phyloP scores from a whole-genome alignment of 805 yeast genomes.

The Yarrowia porcina region DNA sequence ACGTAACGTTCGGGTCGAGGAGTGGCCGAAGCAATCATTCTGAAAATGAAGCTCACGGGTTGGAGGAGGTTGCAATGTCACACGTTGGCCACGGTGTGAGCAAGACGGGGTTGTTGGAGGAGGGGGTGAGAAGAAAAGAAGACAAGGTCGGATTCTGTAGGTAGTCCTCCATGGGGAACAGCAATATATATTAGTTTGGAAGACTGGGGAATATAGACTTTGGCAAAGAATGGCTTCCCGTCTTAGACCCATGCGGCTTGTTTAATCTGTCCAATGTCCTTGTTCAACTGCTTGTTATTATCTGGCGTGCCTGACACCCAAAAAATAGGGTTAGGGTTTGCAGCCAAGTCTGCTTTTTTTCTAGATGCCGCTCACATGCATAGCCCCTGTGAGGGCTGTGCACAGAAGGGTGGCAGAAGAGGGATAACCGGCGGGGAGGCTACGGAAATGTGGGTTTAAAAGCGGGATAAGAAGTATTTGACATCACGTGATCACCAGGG shows the following conservation, averaged over 20 bases:
- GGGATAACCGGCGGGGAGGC: no score
- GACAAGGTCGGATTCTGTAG: neutral
- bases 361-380: slow-evolving; percentile 22
- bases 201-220: slow-evolving; percentile 16
- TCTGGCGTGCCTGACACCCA: slow-evolving; percentile 22
- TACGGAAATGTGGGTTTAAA: no score
- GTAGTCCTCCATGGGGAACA: neutral
- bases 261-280: slow-evolving; percentile 25
- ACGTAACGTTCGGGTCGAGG: slow-evolving; percentile 20
- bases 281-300: slow-evolving; percentile 3
- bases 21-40: slow-evolving; percentile 21
- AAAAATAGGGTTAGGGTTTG: neutral
- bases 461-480: neutral
- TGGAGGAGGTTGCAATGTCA: neutral
- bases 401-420: neutral
- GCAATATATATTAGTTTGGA: slow-evolving; percentile 14
- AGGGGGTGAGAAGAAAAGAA: neutral
- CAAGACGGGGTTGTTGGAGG: neutral
- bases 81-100: neutral
- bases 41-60: neutral
- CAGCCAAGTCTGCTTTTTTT: slow-evolving; percentile 12
- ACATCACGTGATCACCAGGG: no score
- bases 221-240: slow-evolving; percentile 23
- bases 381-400: neutral
- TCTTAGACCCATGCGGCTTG: slow-evolving; percentile 24